Base-by-base conservation (phyloP, 305 asterid species). In the Fraxinus sp. region DNA sequence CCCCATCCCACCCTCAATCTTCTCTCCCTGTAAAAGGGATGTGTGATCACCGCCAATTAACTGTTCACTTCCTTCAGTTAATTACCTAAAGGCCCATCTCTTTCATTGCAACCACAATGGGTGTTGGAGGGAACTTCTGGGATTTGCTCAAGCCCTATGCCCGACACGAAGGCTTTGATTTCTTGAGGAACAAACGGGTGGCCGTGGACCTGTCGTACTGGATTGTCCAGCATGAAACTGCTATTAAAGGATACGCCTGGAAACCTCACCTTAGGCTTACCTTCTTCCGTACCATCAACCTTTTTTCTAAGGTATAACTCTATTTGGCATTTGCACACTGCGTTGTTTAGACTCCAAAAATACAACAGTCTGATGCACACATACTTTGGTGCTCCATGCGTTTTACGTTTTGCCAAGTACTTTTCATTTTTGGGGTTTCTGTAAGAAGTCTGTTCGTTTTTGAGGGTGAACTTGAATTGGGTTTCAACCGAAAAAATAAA, bases 171-270 rank as follows among this genome's bases (percentile, higher is more conserved):
- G 97, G 94, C 4, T 94, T 91, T 74, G 94, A 92, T 79, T 94
- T 91, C 91, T 89, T 96, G 96, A 96, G 97, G 89, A 90, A 96
- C 90, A 96, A 93, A 84, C 87, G 97, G 73, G 99, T 96, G 1
- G 99, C 99, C 3, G 97, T 96, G 52, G 99, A 94, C 88, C 89
- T 96, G 73, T 96, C 98, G 1, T 96, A 92, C 87, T 96, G 98
- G 98, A 90, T 96, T 75, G 98, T 96, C 33, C 99, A 94, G 84
- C 92, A 94, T 9, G 97, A 93, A 88, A 96, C 97, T 79, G 99
- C 98, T 81, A 88, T 94, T 81, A 94, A 91, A 89, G 95, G 94
- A 8, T 82, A 84, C 84, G 74, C 88, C 80, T 88, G 93, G 64
- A 92, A 92, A n/a, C 94, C 97, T 22, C 98, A 96, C 85, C 89